Percentiles rank a stretch among this genome's conserved stretches.
Conservation (phyloP, 176 grass and related monocot species). For the Lolium multiflorum region DNA sequence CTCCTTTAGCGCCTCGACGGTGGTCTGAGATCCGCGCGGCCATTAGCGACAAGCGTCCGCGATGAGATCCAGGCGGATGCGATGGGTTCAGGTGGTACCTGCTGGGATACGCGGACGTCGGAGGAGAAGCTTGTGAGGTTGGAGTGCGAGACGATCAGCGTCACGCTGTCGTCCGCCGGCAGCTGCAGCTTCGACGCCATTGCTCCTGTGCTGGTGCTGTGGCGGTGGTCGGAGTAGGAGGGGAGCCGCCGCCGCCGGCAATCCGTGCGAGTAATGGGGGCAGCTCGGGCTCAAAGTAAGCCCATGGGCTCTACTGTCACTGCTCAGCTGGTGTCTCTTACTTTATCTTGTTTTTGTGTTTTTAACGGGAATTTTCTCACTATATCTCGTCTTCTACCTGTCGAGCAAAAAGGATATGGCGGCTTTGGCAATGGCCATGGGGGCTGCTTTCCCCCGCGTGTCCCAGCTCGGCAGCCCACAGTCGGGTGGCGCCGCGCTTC, state of each 20-base stretch:
- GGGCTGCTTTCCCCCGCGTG: neutral
- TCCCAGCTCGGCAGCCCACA: neutral
- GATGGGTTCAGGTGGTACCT: slow-evolving; percentile 39
- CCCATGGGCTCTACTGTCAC: too few species aligned
- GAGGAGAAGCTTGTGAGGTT: slow-evolving; percentile 83
- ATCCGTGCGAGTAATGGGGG: too few species aligned
- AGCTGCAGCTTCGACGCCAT: slow-evolving; percentile 76
- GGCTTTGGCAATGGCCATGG: slow-evolving; percentile 40
- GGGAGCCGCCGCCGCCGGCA: too few species aligned
- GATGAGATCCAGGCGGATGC: neutral
- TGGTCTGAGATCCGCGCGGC: slow-evolving; percentile 38
- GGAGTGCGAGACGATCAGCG: slow-evolving; percentile 80
- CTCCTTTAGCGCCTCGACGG: slow-evolving; percentile 80
- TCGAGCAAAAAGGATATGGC: neutral
- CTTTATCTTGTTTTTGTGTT: neutral
- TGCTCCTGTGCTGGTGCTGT: neutral
- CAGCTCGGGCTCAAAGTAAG: too few species aligned
- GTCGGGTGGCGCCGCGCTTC: neutral
- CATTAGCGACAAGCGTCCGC: neutral
- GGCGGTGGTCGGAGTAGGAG: too few species aligned
- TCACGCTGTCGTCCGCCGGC: slow-evolving; percentile 71
- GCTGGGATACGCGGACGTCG: slow-evolving; percentile 78
- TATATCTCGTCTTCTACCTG: slow-evolving; percentile 7
- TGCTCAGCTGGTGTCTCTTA: neutral
- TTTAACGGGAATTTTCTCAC: neutral